Evolutionary conservation across 2,329 filamentous ascomycete genomes (phyloP).

Genomic region (Cyanodermella asteris): DNA sequence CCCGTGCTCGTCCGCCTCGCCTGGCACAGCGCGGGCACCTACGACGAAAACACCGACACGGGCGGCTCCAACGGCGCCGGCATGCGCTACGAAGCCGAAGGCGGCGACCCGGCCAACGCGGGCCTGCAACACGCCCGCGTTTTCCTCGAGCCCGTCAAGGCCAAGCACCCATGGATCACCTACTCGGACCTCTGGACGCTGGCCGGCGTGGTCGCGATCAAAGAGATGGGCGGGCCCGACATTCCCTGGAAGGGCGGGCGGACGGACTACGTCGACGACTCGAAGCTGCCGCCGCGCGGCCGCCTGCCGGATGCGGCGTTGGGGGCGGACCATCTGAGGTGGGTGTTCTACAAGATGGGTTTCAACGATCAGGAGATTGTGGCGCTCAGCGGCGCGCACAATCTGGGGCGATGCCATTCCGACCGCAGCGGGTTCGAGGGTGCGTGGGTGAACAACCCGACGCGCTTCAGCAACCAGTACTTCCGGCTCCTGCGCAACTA

Average conservation of each 20-base stretch:
- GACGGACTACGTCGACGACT: constrained; percentile 40
- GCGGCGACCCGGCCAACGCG: constrained; percentile 80
- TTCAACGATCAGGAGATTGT: constrained; percentile 40
- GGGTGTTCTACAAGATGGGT: constrained; percentile 37
- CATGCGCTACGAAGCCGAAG: constrained; percentile 84
- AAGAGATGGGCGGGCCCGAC: constrained; percentile 36
- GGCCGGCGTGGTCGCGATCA: constrained; percentile 34
- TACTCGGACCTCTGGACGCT: constrained; percentile 46
- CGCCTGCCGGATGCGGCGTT: constrained; percentile 32
- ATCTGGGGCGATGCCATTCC: constrained; percentile 31
- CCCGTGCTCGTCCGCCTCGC: constrained; percentile 77
- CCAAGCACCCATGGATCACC: constrained; percentile 41
- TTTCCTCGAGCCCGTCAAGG: constrained; percentile 82
- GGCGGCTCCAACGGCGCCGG: constrained; percentile 92
- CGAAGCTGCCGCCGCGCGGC: constrained; percentile 35
- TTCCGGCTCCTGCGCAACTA: neutral
- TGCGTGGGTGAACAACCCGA: constrained; percentile 38
- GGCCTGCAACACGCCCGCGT: constrained; percentile 69
- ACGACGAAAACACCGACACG: constrained; percentile 66
- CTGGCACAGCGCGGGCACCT: constrained; percentile 89
- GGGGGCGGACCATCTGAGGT: constrained; percentile 31
- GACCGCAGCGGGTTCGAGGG: constrained; percentile 36
- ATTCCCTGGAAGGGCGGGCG: constrained; percentile 35
- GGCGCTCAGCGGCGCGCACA: constrained; percentile 32
- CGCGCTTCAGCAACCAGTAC: constrained; percentile 7